Conservation (phyloP, 768 basidiomycete species). For the Naematelia encephala region DNA sequence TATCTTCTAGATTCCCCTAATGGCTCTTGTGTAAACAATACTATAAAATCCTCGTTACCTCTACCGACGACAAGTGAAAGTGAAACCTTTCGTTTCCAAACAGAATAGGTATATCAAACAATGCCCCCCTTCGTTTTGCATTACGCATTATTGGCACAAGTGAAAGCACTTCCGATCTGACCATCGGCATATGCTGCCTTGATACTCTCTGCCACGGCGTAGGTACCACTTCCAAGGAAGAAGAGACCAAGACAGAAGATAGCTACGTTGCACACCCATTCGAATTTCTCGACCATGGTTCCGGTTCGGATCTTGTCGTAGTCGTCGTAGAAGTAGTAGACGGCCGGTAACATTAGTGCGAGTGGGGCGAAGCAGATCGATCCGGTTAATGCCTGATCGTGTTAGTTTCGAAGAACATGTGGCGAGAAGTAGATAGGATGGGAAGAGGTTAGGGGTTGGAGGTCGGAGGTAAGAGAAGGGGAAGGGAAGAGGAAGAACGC, state of each 20-base stretch:
- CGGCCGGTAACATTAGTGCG: slow-evolving; percentile 15
- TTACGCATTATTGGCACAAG: slow-evolving; percentile 19
- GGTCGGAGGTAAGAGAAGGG: too few species aligned
- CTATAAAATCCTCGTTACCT: too few species aligned
- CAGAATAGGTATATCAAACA: too few species aligned
- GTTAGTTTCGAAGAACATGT: background rate
- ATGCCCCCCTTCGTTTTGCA: too few species aligned
- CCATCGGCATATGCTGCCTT: slow-evolving; percentile 16
- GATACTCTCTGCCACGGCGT: slow-evolving; percentile 17
- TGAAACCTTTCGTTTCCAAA: too few species aligned
- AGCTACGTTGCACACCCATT: slow-evolving; percentile 11
- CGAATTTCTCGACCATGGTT: slow-evolving; percentile 4
- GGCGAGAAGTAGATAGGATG: background rate
- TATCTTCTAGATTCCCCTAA: too few species aligned
- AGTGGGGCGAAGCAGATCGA: slow-evolving; percentile 22
- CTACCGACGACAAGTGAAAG: too few species aligned
- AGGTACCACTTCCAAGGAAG: slow-evolving; percentile 13
- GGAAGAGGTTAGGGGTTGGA: background rate
- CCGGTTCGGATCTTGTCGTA: slow-evolving; percentile 8
- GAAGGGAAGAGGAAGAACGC: background rate
- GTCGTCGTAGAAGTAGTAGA: slow-evolving; percentile 19
- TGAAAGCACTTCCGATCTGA: slow-evolving; percentile 19
- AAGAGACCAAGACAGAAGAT: slow-evolving; percentile 12
- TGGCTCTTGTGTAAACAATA: too few species aligned
- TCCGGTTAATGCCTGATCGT: slow-evolving; percentile 9